Evolutionary conservation across 805 yeast species (phyloP).

Genomic region (Phaffomyces thermotolerans): DNA sequence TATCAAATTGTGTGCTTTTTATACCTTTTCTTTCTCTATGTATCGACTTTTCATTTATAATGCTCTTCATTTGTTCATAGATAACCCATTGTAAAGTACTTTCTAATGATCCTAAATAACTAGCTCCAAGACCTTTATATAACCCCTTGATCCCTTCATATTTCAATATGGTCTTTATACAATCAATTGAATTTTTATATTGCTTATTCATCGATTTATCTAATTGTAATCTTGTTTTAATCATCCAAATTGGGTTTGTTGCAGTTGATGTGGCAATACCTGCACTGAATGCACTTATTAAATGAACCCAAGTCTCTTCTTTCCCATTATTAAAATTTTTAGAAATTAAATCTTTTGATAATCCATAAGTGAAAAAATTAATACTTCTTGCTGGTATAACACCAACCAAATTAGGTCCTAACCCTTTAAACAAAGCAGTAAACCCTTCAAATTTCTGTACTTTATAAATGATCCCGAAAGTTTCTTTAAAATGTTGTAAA

Average conservation of each 20-base stretch:
- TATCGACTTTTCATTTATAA: constrained; percentile 49
- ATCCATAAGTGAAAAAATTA: constrained; percentile 93
- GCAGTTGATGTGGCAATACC: constrained; percentile 94
- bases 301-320: constrained; percentile 80
- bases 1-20: constrained; percentile 43
- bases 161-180: constrained; percentile 58
- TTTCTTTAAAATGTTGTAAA: constrained; percentile 72
- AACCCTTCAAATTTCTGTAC: constrained; percentile 76
- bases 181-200: constrained; percentile 82
- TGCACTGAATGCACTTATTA: constrained; percentile 81
- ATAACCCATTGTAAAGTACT: constrained; percentile 94
- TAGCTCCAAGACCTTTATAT: constrained; percentile 88
- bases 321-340: constrained; percentile 59
- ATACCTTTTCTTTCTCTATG: constrained; percentile 29
- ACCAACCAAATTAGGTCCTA: constrained; percentile 95
- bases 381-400: constrained; percentile 97
- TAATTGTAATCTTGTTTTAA: constrained; percentile 88
- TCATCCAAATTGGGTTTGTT: constrained; percentile 96
- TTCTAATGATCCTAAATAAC: constrained; percentile 89
- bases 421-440: constrained; percentile 82
- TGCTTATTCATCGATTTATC: constrained; percentile 63
- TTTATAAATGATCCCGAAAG: constrained; percentile 59
- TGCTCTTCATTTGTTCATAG: constrained; percentile 85
- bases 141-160: constrained; percentile 77
- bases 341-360: constrained; percentile 74